phyloP scores from a whole-genome alignment of 805 yeast species.

The Saccharomycopsis fermentans region DNA sequence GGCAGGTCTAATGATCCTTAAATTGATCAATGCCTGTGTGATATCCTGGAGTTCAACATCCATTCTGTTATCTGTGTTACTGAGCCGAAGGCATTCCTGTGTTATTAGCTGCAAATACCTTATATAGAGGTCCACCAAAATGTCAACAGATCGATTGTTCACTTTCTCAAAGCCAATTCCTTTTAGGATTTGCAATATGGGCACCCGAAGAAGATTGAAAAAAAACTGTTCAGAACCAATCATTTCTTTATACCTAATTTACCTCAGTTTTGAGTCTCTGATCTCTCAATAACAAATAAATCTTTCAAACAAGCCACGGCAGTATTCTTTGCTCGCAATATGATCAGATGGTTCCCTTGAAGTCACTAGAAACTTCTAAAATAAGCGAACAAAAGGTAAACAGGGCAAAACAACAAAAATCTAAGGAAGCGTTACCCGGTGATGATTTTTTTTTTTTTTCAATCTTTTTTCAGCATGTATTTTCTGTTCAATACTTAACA shows the following conservation, averaged over 20 bases:
- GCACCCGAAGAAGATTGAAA: slow-evolving; percentile 29
- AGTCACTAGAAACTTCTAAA: neutral
- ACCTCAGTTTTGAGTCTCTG: too few species aligned
- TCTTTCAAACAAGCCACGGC: too few species aligned
- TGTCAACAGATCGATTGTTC: slow-evolving; percentile 59
- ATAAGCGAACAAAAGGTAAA: neutral
- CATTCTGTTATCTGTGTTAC: slow-evolving; percentile 37
- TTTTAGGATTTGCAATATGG: slow-evolving; percentile 46
- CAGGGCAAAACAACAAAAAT: neutral
- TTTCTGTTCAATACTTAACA: neutral
- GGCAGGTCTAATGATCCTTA: slow-evolving; percentile 53
- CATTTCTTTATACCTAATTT: neutral
- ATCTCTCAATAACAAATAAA: too few species aligned
- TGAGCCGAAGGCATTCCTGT: slow-evolving; percentile 37
- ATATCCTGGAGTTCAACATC: slow-evolving; percentile 55
- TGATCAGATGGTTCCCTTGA: too few species aligned
- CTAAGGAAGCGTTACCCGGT: neutral
- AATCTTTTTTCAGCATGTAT: neutral
- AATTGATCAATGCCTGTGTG: slow-evolving; percentile 54
- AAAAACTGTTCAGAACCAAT: slow-evolving; percentile 33
- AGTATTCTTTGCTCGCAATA: neutral
- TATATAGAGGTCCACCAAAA: slow-evolving; percentile 66
- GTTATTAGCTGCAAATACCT: slow-evolving; percentile 50
- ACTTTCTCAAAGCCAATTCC: slow-evolving; percentile 80
- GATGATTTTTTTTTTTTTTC: neutral